Percentiles rank a stretch among this genome's conserved stretches.
Evolutionary conservation across 1,139 yeast species (phyloP).

Genomic region (Yamadazyma epiphylla): DNA sequence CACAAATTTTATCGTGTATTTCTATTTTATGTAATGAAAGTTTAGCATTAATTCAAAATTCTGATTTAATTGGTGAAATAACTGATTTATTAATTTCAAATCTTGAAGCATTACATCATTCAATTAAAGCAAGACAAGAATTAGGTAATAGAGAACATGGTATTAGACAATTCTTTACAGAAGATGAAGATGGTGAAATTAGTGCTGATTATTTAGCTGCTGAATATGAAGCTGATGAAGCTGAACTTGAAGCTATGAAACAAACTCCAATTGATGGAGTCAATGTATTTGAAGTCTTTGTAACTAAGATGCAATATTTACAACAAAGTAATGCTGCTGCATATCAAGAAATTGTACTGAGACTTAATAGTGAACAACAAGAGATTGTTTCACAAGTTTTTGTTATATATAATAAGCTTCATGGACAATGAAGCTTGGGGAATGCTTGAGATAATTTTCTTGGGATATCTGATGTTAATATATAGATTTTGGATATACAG

Average conservation of each 20-base stretch:
- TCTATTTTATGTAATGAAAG: slow-evolving; percentile 29
- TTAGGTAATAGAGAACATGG: slow-evolving; percentile 35
- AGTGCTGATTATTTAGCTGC: slow-evolving; percentile 30
- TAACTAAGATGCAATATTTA: slow-evolving; percentile 22
- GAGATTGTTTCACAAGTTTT: slow-evolving; percentile 30
- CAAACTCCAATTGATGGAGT: slow-evolving; percentile 49
- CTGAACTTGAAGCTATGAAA: slow-evolving; percentile 51
- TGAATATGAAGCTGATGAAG: slow-evolving; percentile 47
- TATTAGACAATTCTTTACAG: slow-evolving; percentile 25
- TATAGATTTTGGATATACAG: too few relatives aligned
- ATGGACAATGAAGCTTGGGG: too few relatives aligned
- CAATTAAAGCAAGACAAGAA: slow-evolving; percentile 44
- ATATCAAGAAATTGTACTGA: slow-evolving; percentile 37
- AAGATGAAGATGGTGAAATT: slow-evolving; percentile 26
- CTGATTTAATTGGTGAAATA: slow-evolving; percentile 37
- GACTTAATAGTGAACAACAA: slow-evolving; percentile 32
- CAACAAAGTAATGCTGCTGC: slow-evolving; percentile 32
- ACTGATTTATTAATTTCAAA: slow-evolving; percentile 39
- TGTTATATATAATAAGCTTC: too few relatives aligned
- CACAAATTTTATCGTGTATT: slow-evolving; percentile 45
- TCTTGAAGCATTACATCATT: slow-evolving; percentile 44
- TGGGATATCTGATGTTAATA: too few relatives aligned
- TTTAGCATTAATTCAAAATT: slow-evolving; percentile 24
- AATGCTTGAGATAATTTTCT: too few relatives aligned
- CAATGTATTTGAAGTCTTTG: slow-evolving; percentile 46